Evolutionary conservation across 176 grass and related monocot genomes (phyloP), one percentile per base, ranked within the genome.

Genomic region (Rhynchospora breviuscula): DNA sequence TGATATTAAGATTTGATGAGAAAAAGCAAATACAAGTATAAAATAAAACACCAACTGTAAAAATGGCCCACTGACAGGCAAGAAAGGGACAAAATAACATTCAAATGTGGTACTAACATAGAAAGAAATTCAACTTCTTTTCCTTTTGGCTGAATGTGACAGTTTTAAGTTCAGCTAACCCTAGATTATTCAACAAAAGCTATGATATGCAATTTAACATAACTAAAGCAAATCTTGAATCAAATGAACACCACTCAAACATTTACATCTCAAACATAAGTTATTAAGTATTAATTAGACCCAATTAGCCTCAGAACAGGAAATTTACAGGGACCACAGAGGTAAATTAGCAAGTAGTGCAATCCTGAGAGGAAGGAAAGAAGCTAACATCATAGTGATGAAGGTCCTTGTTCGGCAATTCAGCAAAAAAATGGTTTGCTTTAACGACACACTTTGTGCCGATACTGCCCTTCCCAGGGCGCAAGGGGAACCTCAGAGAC

Each of bases 401-500:
- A 59, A 98, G 92, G 57, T 95, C 95, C 83, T 89, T 93, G 82
- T 95, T 81, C 13, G 92, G 95, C 54, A 95, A 65, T 74, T 95
- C 86, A 68, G 89, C 89, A 49, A 98, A 90, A 92, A 98, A 98
- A 87, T 98, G 95, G 64, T 98, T 98, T 12, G 95, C 95, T 87
- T 91, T 98, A 68, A 95, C 91, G 53, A 95, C 72, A 81, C 95
- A 98, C 79, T 48, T 81, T 8, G 71, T 89, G 21, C 92, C 95
- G 73, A 84, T 78, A 33, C 86, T 90, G 19, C 95, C 95, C 73
- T 79, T 93, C 68, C 95, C 95, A 46, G 95, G 95, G 0, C 95
- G 90, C 33, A 89, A 76, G 75, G 92, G 92, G 79, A 93, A 98
- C 43, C 79, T 93, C 19, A 86, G 81, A 17, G 92, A 86, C 60